These are phyloP conservation scores for Hanseniaspora vineae DNA, from an alignment of 805 yeast genomes.

Conservation along the genomic window DNA sequence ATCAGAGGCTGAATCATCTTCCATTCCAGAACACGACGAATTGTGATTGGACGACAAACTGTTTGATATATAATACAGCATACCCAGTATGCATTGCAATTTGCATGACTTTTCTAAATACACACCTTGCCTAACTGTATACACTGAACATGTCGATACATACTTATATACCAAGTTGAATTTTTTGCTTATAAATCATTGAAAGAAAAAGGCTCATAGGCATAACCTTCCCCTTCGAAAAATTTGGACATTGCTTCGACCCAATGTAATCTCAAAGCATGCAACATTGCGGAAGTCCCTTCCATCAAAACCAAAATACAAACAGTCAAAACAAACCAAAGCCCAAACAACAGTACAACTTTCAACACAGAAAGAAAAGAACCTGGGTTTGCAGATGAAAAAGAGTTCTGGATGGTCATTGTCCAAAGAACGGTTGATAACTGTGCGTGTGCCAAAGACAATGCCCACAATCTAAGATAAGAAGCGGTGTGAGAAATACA, in stretches of 20 bases:
- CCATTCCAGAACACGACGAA: background rate
- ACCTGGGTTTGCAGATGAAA: slow-evolving; percentile 35
- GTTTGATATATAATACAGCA: too few species aligned
- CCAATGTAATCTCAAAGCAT: slow-evolving; percentile 97
- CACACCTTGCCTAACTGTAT: background rate
- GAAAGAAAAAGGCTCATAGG: slow-evolving; percentile 82
- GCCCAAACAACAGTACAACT: slow-evolving; percentile 71
- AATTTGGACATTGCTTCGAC: slow-evolving; percentile 98
- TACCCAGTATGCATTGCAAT: too few species aligned
- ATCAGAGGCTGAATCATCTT: background rate
- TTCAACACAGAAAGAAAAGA: slow-evolving; percentile 53
- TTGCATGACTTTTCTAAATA: too few species aligned
- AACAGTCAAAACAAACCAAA: slow-evolving; percentile 92
- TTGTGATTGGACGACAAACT: background rate
- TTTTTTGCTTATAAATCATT: slow-evolving; percentile 8
- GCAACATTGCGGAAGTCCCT: slow-evolving; percentile 98
- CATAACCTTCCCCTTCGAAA: slow-evolving; percentile 91
- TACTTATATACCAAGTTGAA: background rate
- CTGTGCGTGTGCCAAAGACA: slow-evolving; percentile 94
- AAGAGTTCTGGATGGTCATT: slow-evolving; percentile 81
- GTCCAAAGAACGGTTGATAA: slow-evolving; percentile 90
- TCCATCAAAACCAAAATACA: slow-evolving; percentile 92
- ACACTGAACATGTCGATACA: background rate
- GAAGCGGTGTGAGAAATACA: slow-evolving; percentile 99
- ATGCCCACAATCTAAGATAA: slow-evolving; percentile 90